phyloP scores from a whole-genome alignment of 1,284 basidiomycete species.

The Blastosporella zonata region DNA sequence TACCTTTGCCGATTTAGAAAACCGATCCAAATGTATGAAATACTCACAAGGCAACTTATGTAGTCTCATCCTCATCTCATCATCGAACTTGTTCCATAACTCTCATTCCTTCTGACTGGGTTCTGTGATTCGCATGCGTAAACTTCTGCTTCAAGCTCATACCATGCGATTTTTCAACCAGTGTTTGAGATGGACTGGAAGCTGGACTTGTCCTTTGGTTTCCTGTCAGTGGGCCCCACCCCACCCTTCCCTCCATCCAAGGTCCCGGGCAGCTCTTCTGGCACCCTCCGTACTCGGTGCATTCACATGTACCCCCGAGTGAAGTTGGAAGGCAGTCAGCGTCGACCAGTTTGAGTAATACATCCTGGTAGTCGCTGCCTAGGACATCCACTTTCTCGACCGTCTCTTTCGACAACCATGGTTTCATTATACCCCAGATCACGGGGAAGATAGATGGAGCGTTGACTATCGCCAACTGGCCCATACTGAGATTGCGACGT shows the following conservation, averaged over 20 bases:
- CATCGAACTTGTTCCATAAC: neutral
- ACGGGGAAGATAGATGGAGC: slow-evolving; percentile 67
- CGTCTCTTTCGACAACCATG: slow-evolving; percentile 72
- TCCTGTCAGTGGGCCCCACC: slow-evolving; percentile 46
- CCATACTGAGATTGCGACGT: slow-evolving; percentile 47
- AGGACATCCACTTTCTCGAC: slow-evolving; percentile 61
- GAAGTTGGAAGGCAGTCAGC: slow-evolving; percentile 23
- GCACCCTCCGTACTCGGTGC: slow-evolving; percentile 53
- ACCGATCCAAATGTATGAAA: neutral
- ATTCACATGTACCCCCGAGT: slow-evolving; percentile 45
- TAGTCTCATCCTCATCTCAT: too few relatives aligned
- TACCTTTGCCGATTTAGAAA: neutral
- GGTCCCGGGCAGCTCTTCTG: slow-evolving; percentile 61
- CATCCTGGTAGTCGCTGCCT: slow-evolving; percentile 53
- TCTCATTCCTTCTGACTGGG: neutral
- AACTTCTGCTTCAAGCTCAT: neutral
- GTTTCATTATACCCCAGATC: slow-evolving; percentile 66
- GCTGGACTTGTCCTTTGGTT: neutral
- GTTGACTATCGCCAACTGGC: slow-evolving; percentile 64
- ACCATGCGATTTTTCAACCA: neutral
- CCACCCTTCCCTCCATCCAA: slow-evolving; percentile 60
- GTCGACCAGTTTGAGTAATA: slow-evolving; percentile 44
- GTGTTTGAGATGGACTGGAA: neutral
- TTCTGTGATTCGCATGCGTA: neutral
- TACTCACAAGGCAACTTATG: too few relatives aligned